These are phyloP conservation scores for Pythium plurisporium DNA, from an alignment of 352 stramenopile species.

Conservation along the genomic window DNA sequence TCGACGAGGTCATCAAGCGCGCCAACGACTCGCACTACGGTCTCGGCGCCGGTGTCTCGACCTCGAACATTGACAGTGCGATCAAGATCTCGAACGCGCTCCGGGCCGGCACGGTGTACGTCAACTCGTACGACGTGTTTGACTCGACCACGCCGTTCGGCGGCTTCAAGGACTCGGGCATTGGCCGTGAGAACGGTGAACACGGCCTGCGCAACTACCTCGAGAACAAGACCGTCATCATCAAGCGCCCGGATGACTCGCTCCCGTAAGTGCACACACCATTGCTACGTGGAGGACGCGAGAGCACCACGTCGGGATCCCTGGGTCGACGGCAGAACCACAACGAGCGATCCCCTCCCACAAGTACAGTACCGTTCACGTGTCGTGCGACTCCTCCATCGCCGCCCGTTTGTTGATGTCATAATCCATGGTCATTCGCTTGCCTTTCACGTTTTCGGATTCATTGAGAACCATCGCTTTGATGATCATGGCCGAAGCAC, in stretches of 20 bases:
- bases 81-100: too few species aligned
- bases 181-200: slow-evolving; percentile 79
- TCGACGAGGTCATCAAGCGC: slow-evolving; percentile 84
- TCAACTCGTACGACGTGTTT: slow-evolving; percentile 93
- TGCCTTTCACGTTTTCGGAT: too few species aligned
- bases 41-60: slow-evolving; percentile 87
- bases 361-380: not conserved
- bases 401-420: not conserved
- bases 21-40: slow-evolving; percentile 88
- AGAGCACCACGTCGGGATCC: too few species aligned
- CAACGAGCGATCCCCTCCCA: too few species aligned
- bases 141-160: slow-evolving; percentile 84
- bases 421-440: not conserved
- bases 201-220: slow-evolving; percentile 70
- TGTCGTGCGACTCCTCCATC: not conserved
- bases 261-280: slow-evolving; percentile 20
- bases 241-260: slow-evolving; percentile 44
- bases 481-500: too few species aligned
- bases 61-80: slow-evolving; percentile 80
- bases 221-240: slow-evolving; percentile 45
- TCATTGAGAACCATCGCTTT: too few species aligned
- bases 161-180: slow-evolving; percentile 83
- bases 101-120: slow-evolving; percentile 89
- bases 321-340: too few species aligned
- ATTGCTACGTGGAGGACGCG: not conserved